Evolutionary conservation across 2,329 filamentous ascomycete genomes (phyloP).

Genomic region (Diplodia seriata): DNA sequence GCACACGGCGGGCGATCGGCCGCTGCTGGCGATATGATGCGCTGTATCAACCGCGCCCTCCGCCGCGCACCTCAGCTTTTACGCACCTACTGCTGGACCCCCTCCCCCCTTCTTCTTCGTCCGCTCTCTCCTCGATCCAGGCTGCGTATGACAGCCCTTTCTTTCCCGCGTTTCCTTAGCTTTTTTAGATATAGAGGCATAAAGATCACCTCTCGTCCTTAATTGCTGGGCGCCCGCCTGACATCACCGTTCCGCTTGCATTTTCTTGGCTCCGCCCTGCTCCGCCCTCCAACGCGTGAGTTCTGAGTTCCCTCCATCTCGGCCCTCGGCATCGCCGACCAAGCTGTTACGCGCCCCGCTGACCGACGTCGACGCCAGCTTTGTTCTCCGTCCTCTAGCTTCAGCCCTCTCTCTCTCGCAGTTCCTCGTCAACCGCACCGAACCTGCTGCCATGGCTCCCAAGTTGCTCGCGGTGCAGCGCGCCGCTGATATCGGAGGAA

Average conservation of each 20-base stretch:
- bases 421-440: not conserved
- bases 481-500: constrained; percentile 60
- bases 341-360: not conserved
- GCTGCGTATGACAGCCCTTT: constrained; percentile 1
- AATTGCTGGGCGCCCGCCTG: constrained; percentile 17
- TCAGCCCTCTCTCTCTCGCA: not conserved
- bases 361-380: not conserved
- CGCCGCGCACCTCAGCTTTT: not conserved
- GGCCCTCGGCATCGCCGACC: not conserved
- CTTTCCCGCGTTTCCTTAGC: constrained; percentile 6
- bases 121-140: not conserved
- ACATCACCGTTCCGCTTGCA: constrained; percentile 28
- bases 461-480: constrained; percentile 40
- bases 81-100: not conserved
- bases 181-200: constrained; percentile 29
- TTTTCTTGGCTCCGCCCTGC: constrained; percentile 20
- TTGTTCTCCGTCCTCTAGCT: constrained; percentile 1
- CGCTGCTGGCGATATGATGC: not conserved
- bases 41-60: constrained; percentile 12
- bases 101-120: too few relatives aligned
- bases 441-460: constrained; percentile 42
- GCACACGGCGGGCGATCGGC: not conserved
- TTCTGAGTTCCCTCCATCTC: not conserved
- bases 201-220: constrained; percentile 9
- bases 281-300: constrained; percentile 10